A percentile compares a stretch with the other conserved stretches of the same genome.
Conservation (phyloP, 169 alveolate species). For the Eimeria brunetti region DNA sequence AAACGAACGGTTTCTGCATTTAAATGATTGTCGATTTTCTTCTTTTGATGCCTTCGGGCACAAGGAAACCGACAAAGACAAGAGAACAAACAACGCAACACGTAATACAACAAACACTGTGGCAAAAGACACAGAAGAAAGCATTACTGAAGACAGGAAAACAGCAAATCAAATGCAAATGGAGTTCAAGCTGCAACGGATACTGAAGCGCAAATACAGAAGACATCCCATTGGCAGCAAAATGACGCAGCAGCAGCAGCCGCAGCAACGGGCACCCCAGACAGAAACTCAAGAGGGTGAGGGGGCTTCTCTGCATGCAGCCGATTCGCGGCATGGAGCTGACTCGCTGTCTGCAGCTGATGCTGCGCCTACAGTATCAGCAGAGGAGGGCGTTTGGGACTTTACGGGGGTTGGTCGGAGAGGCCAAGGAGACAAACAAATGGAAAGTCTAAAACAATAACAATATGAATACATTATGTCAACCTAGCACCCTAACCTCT, state of each 20-base stretch:
- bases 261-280: background rate
- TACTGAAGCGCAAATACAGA: background rate
- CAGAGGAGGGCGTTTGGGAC: constrained; percentile 1
- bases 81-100: too few relatives aligned
- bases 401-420: constrained; percentile 40
- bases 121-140: too few relatives aligned
- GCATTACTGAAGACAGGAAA: too few relatives aligned
- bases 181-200: background rate
- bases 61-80: too few relatives aligned
- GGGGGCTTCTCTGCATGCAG: too few relatives aligned
- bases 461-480: too few relatives aligned
- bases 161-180: too few relatives aligned
- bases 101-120: too few relatives aligned
- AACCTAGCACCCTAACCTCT: too few relatives aligned
- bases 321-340: background rate
- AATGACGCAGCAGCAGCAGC: too few relatives aligned
- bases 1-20: constrained; percentile 32
- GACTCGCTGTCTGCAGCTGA: background rate
- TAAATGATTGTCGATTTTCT: background rate
- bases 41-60: background rate
- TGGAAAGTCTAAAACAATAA: too few relatives aligned
- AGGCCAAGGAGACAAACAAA: background rate
- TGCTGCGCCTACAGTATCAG: background rate
- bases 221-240: background rate
- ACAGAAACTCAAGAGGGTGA: too few relatives aligned